Evolutionary conservation across 2,329 filamentous ascomycete species (phyloP), one percentile per base, ranked within the genome.

Genomic region (Neoscytalidium dimidiatum): DNA sequence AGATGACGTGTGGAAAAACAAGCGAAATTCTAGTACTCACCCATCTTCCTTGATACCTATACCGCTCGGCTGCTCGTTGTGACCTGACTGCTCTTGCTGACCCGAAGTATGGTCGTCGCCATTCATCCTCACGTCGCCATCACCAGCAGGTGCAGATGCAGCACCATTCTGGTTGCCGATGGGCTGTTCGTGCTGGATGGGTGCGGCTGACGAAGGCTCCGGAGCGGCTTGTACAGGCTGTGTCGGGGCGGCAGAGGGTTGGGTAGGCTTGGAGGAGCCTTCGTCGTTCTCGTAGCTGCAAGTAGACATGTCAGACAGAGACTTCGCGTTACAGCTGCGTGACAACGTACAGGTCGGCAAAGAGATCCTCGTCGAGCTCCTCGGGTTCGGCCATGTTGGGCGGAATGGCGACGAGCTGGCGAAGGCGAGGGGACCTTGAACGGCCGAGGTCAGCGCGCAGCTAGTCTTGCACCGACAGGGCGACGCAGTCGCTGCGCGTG

Each of bases 341-440:
- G 8, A 82, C 77, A 64, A 85, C 92, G 81, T 83, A 97, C 93
- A 97, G 87, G 81, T 97, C 94, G 73, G 93, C 93, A 79, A 97
- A 97, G 80, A 97, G 91, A 85, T 97, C 93, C 74, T 97, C 94
- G 71, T 97, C 93, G 71, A 92, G 89, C 70, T 92, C 91, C 74
- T 94, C 91, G 62, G 86, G 83, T 73, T 95, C 92, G 53, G 91
- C 88, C 92, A 94, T 95, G 72, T 57, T 84, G 77, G 66, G 64
- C 57, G 70, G 29, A 61, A 52, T 60, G 28, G 38, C 21, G 41
- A 60, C n/a, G 28, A 43, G 21, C 26, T 4, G 31, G 19, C 56
- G 51, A 53, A 57, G 62, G 60, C 26, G 62, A 56, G 41, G 29
- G 14, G 43, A 43, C 4, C 23, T 28, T 14, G 11, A 26, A n/a